These are phyloP conservation scores for Acacia acuminata DNA, from an alignment of 306 rosid species.

Conservation along the genomic window DNA sequence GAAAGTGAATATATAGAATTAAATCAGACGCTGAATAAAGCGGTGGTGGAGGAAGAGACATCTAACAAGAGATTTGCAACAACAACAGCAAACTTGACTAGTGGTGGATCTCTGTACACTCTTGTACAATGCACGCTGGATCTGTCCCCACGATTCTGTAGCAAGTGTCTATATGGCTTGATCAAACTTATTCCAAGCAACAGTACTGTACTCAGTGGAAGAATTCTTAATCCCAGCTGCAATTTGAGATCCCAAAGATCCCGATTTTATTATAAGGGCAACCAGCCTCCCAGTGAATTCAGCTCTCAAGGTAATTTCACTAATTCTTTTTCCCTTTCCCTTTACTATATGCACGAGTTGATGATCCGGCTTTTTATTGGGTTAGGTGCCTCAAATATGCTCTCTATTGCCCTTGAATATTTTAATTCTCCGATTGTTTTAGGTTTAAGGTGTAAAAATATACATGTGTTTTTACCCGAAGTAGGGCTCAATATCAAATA, in stretches of 20 bases:
- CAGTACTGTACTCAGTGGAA: not conserved
- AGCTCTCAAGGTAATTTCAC: no score
- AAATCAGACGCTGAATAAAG: not conserved
- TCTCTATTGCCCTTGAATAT: no score
- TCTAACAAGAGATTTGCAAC: not conserved
- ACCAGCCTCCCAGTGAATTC: not conserved
- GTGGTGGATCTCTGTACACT: not conserved
- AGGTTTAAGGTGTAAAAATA: no score
- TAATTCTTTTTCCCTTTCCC: rapidly evolving
- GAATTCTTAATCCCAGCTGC: not conserved
- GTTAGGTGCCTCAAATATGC: no score
- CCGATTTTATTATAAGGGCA: not conserved
- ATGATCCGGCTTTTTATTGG: no score
- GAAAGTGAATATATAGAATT: no score
- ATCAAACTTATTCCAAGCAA: not conserved
- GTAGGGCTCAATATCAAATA: no score
- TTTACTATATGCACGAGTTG: rapidly evolving
- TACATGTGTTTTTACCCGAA: no score
- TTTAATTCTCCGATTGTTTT: no score
- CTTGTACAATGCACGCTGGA: not conserved
- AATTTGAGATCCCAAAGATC: not conserved
- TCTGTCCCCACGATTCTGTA: not conserved
- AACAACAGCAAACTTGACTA: not conserved
- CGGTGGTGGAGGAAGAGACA: not conserved
- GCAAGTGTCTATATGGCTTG: not conserved